Evolutionary conservation across 192 early-diverging fungal genomes (phyloP), one percentile per base, ranked within the genome.

Genomic region (Coemansia sp.): DNA sequence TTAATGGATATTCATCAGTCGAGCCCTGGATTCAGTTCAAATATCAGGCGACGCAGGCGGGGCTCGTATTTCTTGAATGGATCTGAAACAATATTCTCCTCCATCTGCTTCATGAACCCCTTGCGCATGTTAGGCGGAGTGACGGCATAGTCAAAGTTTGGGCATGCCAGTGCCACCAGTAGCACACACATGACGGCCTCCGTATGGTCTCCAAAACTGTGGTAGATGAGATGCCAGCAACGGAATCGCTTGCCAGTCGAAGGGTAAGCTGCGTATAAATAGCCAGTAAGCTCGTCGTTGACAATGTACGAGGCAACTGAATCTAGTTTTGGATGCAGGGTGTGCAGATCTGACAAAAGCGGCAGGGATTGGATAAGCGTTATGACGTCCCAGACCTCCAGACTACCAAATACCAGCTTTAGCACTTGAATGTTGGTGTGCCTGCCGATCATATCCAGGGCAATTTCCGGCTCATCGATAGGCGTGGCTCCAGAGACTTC

Each of bases 71-170:
- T 9, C 19, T 50, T 50, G 49, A 50, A 50, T 4, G n/a, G 21
- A 0, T 50, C 49, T 7, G 21, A 50, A 21, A 21, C 49, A 23
- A 50, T 50, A 9, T 7, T 50, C 7, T 50, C 49, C 10, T 50
- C 49, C 49, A 50, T 50, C 21, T 50, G 49, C 21, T 21, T 26
- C 49, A 50, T 50, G 21, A 50, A 50, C n/a, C 19, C 49, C 49
- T 8, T 6, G 49, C 19, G 49, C 49, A 21, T 19, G 9, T 19
- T 10, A 26, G 10, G 6, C 3, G 49, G 49, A 23, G 49, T 19
- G 19, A 21, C 49, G 3, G 21, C 49, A 50, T 19, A 50, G 49
- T 50, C 21, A 50, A 50, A 50, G 19, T 50, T 23, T 6, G 49
- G 49, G 6, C 49, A 50, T 9, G 11, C 49, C 19, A 50, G 49